Evolutionary conservation across 306 rosid species (phyloP), one percentile per base, ranked within the genome.

Genomic region (Ochetophila trinervis): DNA sequence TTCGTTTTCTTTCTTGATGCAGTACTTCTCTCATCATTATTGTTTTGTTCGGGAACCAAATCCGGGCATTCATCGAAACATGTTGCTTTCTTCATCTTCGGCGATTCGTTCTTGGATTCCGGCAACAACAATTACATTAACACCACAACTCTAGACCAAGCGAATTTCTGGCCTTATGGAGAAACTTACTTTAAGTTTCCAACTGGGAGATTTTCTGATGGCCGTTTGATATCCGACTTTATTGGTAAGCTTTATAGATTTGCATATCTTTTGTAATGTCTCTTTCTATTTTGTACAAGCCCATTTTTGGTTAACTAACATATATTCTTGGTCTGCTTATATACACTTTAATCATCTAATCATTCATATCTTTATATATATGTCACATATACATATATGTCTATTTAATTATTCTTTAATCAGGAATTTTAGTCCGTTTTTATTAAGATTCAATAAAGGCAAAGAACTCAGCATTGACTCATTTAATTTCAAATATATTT

Each of bases 61-160:
- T 50, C 21, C 24, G 8, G 52, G 47, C 55, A 62, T 23, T 19
- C n/a, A 32, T 58, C 53, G 22, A 69, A 75, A 20, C 75, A 63
- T 5, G 80, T 27, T 15, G 59, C 83, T 30, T 68, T 87, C 12
- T 89, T 92, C 89, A 77, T 92, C 35, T 92, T 92, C 51, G 98
- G 98, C 0, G 96, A 92, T 77, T 92, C 98, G 5, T 74, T 66
- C 89, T 82, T 92, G 60, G 98, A 92, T 62, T 85, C 93, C 12
- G 98, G 98, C 9, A 92, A 92, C 76, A 92, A 92, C 87, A 92
- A 89, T 44, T 92, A 89, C 93, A 92, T 92, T 74, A 87, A 89
- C 86, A 87, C 98, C 5, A 73, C 98, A 57, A 63, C 87, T 47
- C 81, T 82, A 2, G 96, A 87, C 81, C 98, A 92, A 77, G 98